Base-by-base conservation (phyloP, 1,284 basidiomycete species). In the Pseudozyma thailandica region DNA sequence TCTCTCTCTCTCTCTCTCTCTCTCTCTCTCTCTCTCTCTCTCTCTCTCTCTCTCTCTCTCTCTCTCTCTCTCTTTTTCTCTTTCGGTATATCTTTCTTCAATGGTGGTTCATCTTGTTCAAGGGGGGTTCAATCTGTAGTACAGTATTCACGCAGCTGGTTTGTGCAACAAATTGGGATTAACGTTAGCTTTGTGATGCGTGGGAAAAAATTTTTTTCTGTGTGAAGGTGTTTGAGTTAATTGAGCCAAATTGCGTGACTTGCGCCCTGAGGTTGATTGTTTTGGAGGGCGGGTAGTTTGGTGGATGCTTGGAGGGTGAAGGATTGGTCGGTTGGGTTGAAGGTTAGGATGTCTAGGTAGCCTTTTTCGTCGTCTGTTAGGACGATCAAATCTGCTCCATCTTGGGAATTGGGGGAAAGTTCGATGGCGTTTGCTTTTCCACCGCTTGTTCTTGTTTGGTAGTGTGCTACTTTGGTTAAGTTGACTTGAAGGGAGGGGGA, bases 401-500 rank as follows among this genome's bases (percentile, higher is more conserved):
- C 76, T 25, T 26, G 10, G 16, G 18, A 3, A 8, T 18, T 15
- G 6, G 21, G 25, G 18, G 72, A 59, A 25, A 74, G 59, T 39
- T 81, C 79, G 49, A 80, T 78, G 0, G 79, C 79, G 46, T 81
- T 81, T 15, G 79, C 79, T 50, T 81, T 81, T 1, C 79, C 79
- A 15, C 79, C 79, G 33, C 59, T 63, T 1, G 68, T 81, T 7
- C 73, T 59, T 2, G 79, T 81, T 15, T 52, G 18, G 51, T 58
- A 78, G 12, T 49, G 27, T 0, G 51, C 53, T 8, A 70, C 50
- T 12, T 48, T 15, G 0, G 13, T n/a, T 12, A 61, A n/a, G 4
- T 48, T 15, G 16, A 58, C 60, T 8, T 55, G 1, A 1, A 43
- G 21, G 6, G 37, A 13, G 26, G 23, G 20, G 27, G 18, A 21